Evolutionary conservation across 768 basidiomycete species (phyloP).

Genomic region (Calocybe gangraenosa): DNA sequence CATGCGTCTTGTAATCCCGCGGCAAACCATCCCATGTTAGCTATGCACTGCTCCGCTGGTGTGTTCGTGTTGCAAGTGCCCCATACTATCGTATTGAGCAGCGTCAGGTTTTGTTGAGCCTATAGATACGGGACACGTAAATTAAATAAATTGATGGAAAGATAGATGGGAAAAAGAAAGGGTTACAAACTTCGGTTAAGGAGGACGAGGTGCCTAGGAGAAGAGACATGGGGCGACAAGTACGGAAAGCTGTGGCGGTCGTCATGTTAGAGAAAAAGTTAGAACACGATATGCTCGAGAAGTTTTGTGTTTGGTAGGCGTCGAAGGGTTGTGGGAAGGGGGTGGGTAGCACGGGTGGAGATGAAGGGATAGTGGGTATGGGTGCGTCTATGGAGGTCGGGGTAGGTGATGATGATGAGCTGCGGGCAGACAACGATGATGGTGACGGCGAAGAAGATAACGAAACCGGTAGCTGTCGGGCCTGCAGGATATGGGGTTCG

Average conservation of each 20-base stretch:
- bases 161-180: too few relatives aligned
- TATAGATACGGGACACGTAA: too few relatives aligned
- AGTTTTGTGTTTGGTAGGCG: conserved; percentile 56
- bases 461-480: conserved; percentile 13
- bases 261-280: conserved; percentile 80
- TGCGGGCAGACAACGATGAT: conserved; percentile 14
- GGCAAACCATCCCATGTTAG: conserved; percentile 67
- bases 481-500: conserved; percentile 33
- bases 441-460: conserved; percentile 9
- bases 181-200: conserved; percentile 54
- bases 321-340: conserved; percentile 81
- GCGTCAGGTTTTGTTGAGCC: conserved; percentile 60
- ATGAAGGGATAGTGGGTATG: conserved; percentile 46
- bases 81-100: conserved; percentile 69
- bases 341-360: conserved; percentile 54
- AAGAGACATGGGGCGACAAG: conserved; percentile 75
- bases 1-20: conserved; percentile 46
- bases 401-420: conserved; percentile 9
- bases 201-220: conserved; percentile 49
- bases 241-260: conserved; percentile 48
- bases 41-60: conserved; percentile 45
- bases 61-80: conserved; percentile 71
- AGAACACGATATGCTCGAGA: conserved; percentile 59
- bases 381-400: conserved; percentile 21
- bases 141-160: too few relatives aligned